Evolutionary conservation across 108 stramenopile genomes (phyloP).

Genomic region (Hondaea fermentalgiana): DNA sequence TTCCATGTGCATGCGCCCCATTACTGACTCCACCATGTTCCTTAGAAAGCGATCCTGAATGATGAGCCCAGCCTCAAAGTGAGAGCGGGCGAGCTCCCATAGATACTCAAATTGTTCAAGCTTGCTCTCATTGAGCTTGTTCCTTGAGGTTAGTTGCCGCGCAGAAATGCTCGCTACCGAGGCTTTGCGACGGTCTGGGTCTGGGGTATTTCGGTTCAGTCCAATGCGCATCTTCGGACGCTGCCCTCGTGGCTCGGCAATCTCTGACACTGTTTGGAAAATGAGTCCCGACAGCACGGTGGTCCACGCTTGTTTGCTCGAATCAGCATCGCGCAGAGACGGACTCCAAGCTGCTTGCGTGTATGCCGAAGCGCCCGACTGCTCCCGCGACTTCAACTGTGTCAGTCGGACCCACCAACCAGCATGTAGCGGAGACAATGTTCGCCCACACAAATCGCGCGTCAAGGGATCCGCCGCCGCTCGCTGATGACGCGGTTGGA

Average conservation of each 20-base stretch:
- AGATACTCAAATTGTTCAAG: not conserved
- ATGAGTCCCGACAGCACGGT: not conserved
- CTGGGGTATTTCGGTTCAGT: not conserved
- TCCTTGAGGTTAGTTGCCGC: not conserved
- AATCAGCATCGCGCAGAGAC: not conserved
- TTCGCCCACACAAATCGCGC: not conserved
- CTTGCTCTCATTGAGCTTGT: not conserved
- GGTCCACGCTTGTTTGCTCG: not conserved
- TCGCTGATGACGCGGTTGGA: not conserved
- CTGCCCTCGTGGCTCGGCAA: not conserved
- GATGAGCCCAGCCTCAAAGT: not conserved
- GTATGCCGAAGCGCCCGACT: not conserved
- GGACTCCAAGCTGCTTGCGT: not conserved
- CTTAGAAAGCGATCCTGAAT: not conserved
- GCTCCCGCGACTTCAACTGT: not conserved
- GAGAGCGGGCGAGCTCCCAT: not conserved
- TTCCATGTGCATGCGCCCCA: not conserved
- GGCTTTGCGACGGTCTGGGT: not conserved
- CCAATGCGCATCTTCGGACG: not conserved
- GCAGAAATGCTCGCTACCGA: not conserved
- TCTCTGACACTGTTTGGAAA: not conserved
- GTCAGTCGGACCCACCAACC: conserved; percentile 1
- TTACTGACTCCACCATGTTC: not conserved
- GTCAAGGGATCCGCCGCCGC: not conserved
- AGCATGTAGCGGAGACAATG: not conserved